A percentile compares a stretch with the other conserved stretches of the same genome.
phyloP scores from a whole-genome alignment of 306 rosid species.

The Bauhinia variegata region DNA sequence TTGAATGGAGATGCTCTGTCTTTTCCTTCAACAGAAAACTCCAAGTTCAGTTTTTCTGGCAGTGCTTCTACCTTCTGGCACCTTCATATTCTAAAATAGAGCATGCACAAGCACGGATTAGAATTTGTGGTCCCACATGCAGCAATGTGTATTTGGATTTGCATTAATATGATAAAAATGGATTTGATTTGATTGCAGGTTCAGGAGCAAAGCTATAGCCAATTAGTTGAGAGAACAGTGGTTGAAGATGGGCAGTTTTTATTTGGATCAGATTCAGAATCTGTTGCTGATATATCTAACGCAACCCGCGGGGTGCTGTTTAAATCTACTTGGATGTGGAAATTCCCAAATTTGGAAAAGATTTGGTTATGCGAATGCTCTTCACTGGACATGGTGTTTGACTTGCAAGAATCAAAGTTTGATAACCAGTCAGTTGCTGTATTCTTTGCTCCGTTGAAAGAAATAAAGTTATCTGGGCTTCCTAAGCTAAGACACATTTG shows the following conservation, averaged over 20 bases:
- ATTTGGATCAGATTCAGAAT: background rate
- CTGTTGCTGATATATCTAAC: background rate
- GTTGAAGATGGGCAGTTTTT: background rate
- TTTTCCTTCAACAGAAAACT: too few relatives aligned
- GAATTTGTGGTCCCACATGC: too few relatives aligned
- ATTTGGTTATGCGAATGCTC: slow-evolving; percentile 13
- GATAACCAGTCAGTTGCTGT: background rate
- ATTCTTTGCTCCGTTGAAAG: slow-evolving; percentile 26
- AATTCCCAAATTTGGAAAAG: slow-evolving; percentile 32
- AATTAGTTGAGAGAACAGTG: background rate
- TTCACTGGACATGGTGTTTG: slow-evolving; percentile 22
- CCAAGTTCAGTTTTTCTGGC: too few relatives aligned
- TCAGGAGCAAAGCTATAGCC: background rate
- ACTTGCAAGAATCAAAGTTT: background rate
- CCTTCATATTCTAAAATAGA: too few relatives aligned
- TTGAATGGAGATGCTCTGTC: too few relatives aligned
- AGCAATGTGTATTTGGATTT: background rate
- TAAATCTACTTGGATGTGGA: slow-evolving; percentile 12
- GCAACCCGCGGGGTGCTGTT: background rate
- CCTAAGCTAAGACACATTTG: slow-evolving; percentile 24
- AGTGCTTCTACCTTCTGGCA: too few relatives aligned
- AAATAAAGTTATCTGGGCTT: slow-evolving; percentile 26
- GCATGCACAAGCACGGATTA: too few relatives aligned
- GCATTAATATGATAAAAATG: too few relatives aligned
- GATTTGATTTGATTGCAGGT: background rate